Percentiles rank a stretch among this genome's conserved stretches.
phyloP scores from a whole-genome alignment of 2,329 filamentous ascomycete genomes.

The Pseudogymnoascus sp. region DNA sequence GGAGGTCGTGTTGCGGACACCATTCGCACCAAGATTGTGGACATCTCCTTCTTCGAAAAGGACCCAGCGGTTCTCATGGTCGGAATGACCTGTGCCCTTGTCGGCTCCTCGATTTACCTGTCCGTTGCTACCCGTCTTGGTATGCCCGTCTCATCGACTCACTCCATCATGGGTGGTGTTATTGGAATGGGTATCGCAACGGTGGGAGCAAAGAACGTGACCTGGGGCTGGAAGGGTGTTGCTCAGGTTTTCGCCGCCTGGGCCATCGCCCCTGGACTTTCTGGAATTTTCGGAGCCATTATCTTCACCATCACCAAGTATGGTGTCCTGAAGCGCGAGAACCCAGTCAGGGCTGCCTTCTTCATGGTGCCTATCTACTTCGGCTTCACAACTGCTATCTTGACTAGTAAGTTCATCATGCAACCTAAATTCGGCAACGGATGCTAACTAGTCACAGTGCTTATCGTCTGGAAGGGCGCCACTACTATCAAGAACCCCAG shows the following conservation, averaged over 20 bases:
- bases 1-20: slow-evolving; percentile 51
- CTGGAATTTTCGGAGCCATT: slow-evolving; percentile 42
- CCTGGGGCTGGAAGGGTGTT: slow-evolving; percentile 49
- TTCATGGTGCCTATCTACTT: slow-evolving; percentile 35
- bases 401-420: slow-evolving; percentile 26
- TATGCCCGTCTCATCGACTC: slow-evolving; percentile 52
- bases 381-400: slow-evolving; percentile 32
- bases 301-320: slow-evolving; percentile 37
- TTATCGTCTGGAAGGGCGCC: slow-evolving; percentile 35
- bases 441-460: slow-evolving; percentile 17
- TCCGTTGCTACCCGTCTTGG: slow-evolving; percentile 46
- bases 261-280: slow-evolving; percentile 49
- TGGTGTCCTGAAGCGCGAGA: slow-evolving; percentile 32
- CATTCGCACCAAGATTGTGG: slow-evolving; percentile 52
- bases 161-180: slow-evolving; percentile 51
- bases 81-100: slow-evolving; percentile 47
- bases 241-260: slow-evolving; percentile 53
- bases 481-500: slow-evolving; percentile 27
- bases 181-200: slow-evolving; percentile 50
- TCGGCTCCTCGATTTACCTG: slow-evolving; percentile 46
- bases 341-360: slow-evolving; percentile 34
- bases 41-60: slow-evolving; percentile 36
- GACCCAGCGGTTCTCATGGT: slow-evolving; percentile 47
- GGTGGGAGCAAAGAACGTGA: slow-evolving; percentile 42
- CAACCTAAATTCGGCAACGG: neutral